Conservation (phyloP, 345 rosid genomes). For the Rhodamnia argentea region DNA sequence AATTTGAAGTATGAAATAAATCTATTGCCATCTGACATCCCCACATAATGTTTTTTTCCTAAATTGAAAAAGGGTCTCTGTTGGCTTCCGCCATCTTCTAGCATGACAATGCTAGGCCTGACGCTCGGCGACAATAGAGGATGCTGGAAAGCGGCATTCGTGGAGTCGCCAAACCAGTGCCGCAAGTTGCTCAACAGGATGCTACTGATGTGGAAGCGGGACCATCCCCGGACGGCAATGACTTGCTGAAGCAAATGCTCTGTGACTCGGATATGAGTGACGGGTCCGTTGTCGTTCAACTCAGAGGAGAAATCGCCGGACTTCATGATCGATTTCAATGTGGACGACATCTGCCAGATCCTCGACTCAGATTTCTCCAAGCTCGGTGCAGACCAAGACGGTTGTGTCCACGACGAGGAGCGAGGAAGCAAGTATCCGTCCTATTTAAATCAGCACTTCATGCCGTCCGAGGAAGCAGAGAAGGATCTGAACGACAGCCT, state of each 20-base stretch:
- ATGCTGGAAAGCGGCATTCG: neutral
- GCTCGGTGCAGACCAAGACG: neutral
- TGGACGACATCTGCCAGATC: slow-evolving; percentile 22
- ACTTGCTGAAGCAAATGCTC: neutral
- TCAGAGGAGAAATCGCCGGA: neutral
- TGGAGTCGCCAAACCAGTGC: neutral
- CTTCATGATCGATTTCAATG: slow-evolving; percentile 6
- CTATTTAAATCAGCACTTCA: neutral
- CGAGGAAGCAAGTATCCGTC: neutral
- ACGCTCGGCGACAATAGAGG: neutral
- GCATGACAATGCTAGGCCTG: neutral
- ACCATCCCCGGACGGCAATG: neutral
- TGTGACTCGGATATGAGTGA: neutral
- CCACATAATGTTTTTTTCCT: neutral
- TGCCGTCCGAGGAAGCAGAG: neutral
- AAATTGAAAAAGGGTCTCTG: neutral
- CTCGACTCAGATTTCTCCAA: slow-evolving; percentile 6
- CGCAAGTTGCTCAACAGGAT: neutral
- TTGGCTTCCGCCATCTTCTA: neutral
- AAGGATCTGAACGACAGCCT: neutral
- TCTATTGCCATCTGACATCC: neutral
- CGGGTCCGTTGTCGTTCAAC: neutral
- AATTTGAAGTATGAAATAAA: too few species aligned
- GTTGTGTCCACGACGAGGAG: neutral
- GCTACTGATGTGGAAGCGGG: neutral